Conservation (phyloP, 1,284 basidiomycete genomes). For the Malassezia yamatoensis region DNA sequence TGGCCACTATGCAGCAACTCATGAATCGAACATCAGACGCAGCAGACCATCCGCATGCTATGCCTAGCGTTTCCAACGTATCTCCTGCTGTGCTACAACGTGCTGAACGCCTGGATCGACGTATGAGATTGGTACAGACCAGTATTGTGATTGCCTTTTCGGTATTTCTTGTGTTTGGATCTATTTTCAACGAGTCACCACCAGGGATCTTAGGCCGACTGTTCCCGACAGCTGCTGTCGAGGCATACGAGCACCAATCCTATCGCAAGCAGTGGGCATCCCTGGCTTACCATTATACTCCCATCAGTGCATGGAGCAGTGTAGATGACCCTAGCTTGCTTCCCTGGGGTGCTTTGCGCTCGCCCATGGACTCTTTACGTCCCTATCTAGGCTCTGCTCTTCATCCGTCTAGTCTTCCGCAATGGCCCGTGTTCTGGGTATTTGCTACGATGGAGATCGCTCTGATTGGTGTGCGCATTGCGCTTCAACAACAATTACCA, state of each 20-base stretch:
- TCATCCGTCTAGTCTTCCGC: constrained; percentile 1
- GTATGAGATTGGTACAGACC: constrained; percentile 11
- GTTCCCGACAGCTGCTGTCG: not conserved
- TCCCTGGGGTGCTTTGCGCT: constrained; percentile 13
- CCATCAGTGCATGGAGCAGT: constrained; percentile 17
- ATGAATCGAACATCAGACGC: not conserved
- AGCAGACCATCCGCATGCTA: not conserved
- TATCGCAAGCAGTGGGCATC: constrained; percentile 16
- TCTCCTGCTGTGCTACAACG: not conserved
- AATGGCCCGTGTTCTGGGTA: constrained; percentile 40
- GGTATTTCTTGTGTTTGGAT: constrained; percentile 14
- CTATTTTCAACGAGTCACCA: constrained; percentile 6
- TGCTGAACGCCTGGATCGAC: constrained; percentile 8
- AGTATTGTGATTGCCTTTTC: constrained; percentile 9
- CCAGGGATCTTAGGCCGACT: constrained; percentile 10
- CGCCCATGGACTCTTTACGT: constrained; percentile 6
- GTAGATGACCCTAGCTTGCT: constrained; percentile 10
- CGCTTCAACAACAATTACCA: constrained; percentile 19
- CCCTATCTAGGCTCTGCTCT: constrained; percentile 3
- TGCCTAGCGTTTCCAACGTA: not conserved
- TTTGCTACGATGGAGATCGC: constrained; percentile 37
- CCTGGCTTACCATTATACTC: constrained; percentile 8
- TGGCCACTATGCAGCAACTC: constrained; percentile 28
- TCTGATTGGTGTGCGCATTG: constrained; percentile 32
- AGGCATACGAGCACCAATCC: constrained; percentile 3